Base-by-base conservation (phyloP, 129 eudicot species). In the Apium graveolens region DNA sequence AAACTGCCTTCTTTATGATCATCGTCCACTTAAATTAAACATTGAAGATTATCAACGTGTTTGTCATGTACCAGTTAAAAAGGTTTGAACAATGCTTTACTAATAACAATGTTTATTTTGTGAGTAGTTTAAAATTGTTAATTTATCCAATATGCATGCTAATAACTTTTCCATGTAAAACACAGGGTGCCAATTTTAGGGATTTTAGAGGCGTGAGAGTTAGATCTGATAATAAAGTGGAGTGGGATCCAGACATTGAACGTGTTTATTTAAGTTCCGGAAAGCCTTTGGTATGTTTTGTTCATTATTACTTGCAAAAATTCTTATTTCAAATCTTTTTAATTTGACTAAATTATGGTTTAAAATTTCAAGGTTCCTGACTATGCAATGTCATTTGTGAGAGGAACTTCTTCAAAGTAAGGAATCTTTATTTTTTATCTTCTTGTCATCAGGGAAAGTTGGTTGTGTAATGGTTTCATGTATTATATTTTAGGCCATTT, bases 171-270 rank as follows among this genome's bases (percentile, higher is more conserved):
- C 32, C 2, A 49, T 60, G 12, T 68, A 38, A 35, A 38, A 3
- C 27, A 7, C 85, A 94, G 93, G 98, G 93, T 60, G 96, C 98
- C 49, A 88, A 86, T 76, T 94, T 91, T 39, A 83, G 98, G 80
- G 90, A 94, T 48, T 78, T 94, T 41, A 65, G 73, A 66, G 97
- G 96, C 24, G 92, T 94, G 0, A n/a, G 81, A 24, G 93, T 93
- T 49, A 11, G 72, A 2, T 24, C 13, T 9, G 86, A 91, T 21
- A 94, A 91, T 60, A 87, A 53, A 62, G 98, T 94, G 45, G 85
- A 81, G 31, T 91, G 82, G 85, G 97, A 94, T 76, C 92, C 89
- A 1, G 31, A 80, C 32, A 86, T 94, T 1, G 83, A 81, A 48
- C 81, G 97, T 38, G 86, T 75, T 16, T 39, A 57, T 16, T 74